A percentile compares a stretch with the other conserved stretches of the same genome.
Evolutionary conservation across 2,329 filamentous ascomycete genomes (phyloP).

Genomic region (Capronia coronata): DNA sequence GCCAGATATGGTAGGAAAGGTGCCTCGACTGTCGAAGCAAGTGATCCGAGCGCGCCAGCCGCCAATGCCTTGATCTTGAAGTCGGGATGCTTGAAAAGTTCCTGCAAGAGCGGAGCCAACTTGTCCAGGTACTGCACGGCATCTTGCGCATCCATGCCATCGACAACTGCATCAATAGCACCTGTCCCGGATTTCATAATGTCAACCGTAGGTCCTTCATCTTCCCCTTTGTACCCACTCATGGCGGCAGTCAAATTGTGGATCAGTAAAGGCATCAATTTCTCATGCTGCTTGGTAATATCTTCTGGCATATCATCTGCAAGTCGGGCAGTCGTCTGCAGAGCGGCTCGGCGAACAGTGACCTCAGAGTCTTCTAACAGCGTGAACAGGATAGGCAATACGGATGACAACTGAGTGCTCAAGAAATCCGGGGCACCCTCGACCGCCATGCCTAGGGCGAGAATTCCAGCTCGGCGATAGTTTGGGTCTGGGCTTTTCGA

Average conservation of each 20-base stretch:
- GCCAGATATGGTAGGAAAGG: constrained; percentile 89
- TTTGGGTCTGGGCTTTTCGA: constrained; percentile 67
- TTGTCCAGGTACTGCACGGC: constrained; percentile 76
- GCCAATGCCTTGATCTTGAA: constrained; percentile 84
- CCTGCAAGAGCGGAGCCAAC: constrained; percentile 76
- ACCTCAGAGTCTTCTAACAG: constrained; percentile 77
- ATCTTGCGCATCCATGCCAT: constrained; percentile 71
- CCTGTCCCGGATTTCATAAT: constrained; percentile 87
- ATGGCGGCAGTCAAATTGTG: constrained; percentile 82
- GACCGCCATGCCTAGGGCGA: constrained; percentile 86
- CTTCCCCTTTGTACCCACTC: constrained; percentile 56
- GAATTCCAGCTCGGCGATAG: constrained; percentile 80
- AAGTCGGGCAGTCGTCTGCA: constrained; percentile 80
- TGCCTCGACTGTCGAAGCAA: constrained; percentile 75
- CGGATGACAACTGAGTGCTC: constrained; percentile 77
- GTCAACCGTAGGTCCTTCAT: constrained; percentile 67
- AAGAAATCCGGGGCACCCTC: constrained; percentile 98
- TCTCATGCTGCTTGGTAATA: constrained; percentile 75
- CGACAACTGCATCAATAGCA: constrained; percentile 84
- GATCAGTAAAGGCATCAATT: constrained; percentile 74
- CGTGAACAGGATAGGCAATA: constrained; percentile 77
- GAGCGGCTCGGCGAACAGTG: constrained; percentile 76
- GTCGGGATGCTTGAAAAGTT: constrained; percentile 75
- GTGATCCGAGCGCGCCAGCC: constrained; percentile 81
- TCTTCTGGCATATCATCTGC: constrained; percentile 92